Evolutionary conservation across 306 rosid genomes (phyloP), one percentile per base, ranked within the genome.

Genomic region (Rosa chinensis): DNA sequence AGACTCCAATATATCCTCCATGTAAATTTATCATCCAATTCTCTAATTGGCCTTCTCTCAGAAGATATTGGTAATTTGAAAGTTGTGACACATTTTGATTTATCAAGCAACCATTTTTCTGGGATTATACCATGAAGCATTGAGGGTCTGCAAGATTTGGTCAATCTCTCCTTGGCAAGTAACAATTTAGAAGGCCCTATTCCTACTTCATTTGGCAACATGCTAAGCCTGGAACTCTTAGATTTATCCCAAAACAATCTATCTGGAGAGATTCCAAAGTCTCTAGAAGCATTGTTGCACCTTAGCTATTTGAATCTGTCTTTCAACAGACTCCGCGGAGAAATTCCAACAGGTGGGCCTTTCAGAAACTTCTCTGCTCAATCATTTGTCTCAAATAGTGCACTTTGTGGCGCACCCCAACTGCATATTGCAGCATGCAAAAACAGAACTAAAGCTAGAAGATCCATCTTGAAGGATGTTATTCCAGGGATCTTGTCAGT

Each of bases 311-410:
- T 50, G 20, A 50, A 50, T 14, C 1, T 50, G 20, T 50, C 55
- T 50, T 50, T 11, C 20, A 50, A 81, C 43, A 40, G 23, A 16
- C 39, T 81, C 4, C 39, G 5, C 56, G 82, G 85, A 64, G 76
- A 73, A 73, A 74, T 82, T 64, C 82, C 84, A 75, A 58, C 8
- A 75, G 66, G 66, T 28, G 80, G 80, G 8, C 69, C 69, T 40
- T 56, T 83, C 35, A 43, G 40, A 10, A 78, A 47, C 6, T 74
- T 78, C 43, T 66, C 80, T 14, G 14, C 73, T 75, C 44, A 47
- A 28, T 83, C 86, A 69, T 83, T 83, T 73, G 39, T 70, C 23
- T 44, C 58, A 40, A 83, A 83, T 44, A 40, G 37, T 39, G 78
- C 18, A 4, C 77, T 83, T 8, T 83, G 86, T 76, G 75, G 81